Conservation (phyloP, 1,284 basidiomycete genomes). For the Cryptococcus maquisensis region DNA sequence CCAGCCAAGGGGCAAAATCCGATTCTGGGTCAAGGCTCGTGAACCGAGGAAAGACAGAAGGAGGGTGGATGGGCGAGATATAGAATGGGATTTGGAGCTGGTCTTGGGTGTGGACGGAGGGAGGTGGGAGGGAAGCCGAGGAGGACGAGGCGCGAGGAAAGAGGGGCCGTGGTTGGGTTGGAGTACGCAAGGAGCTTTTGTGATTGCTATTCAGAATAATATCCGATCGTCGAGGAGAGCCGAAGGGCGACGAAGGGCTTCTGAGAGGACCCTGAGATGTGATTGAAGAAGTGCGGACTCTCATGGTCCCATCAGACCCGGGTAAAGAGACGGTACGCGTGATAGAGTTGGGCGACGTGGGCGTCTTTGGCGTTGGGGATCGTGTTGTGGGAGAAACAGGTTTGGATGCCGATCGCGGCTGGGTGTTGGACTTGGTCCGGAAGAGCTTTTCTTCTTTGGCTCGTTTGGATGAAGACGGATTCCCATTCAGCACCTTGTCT, state of each 20-base stretch:
- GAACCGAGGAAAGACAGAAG: slow-evolving; percentile 44
- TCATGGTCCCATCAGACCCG: neutral
- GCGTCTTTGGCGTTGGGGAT: neutral
- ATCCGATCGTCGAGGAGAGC: neutral
- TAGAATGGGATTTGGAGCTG: slow-evolving; percentile 39
- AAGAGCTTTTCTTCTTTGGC: neutral
- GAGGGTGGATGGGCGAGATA: slow-evolving; percentile 43
- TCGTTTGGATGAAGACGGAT: neutral
- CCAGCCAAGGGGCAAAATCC: slow-evolving; percentile 47
- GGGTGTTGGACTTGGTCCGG: neutral
- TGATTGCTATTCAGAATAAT: neutral
- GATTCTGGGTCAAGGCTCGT: slow-evolving; percentile 26
- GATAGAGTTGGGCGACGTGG: neutral
- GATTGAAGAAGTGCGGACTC: neutral
- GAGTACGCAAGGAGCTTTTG: no score
- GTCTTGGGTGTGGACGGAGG: neutral
- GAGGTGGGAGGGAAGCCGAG: neutral
- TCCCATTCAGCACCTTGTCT: neutral
- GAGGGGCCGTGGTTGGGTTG: neutral
- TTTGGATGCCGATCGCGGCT: neutral
- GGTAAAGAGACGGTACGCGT: neutral
- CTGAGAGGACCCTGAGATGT: neutral
- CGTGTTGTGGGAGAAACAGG: neutral
- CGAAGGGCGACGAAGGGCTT: neutral
- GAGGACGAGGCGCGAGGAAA: neutral